These are phyloP conservation scores for Neospora caninum DNA, from an alignment of 169 alveolate genomes.

Conservation along the genomic window DNA sequence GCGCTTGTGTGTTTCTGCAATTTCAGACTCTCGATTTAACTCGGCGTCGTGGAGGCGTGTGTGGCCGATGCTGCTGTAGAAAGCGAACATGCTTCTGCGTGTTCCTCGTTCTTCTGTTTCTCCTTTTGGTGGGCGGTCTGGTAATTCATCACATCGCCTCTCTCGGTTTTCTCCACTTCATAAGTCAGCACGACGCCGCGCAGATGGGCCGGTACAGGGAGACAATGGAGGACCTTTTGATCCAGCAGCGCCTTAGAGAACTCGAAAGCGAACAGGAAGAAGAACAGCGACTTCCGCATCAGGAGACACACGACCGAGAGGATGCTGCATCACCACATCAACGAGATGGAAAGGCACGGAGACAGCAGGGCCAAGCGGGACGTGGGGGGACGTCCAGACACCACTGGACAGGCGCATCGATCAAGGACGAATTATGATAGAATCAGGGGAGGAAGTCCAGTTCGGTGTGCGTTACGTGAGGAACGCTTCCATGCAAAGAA, in stretches of 20 bases:
- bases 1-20: neutral
- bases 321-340: neutral
- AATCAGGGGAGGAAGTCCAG: too few relatives aligned
- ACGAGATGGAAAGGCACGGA: neutral
- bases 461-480: too few relatives aligned
- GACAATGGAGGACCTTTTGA: neutral
- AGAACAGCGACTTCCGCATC: neutral
- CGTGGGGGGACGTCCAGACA: too few relatives aligned
- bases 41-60: neutral
- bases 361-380: neutral
- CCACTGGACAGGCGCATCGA: neutral
- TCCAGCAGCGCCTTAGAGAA: constrained; percentile 2
- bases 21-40: constrained; percentile 2
- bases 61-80: neutral
- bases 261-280: neutral
- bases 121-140: neutral
- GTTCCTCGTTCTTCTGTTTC: neutral
- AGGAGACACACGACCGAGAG: neutral
- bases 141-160: constrained; percentile 11
- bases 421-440: neutral
- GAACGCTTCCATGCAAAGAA: too few relatives aligned
- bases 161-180: neutral
- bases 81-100: constrained; percentile 5
- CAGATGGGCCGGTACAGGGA: neutral
- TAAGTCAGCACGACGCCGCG: constrained; percentile 8